Evolutionary conservation across 2,329 filamentous ascomycete genomes (phyloP), one percentile per base, ranked within the genome.

Genomic region (Verticillium isaacii): DNA sequence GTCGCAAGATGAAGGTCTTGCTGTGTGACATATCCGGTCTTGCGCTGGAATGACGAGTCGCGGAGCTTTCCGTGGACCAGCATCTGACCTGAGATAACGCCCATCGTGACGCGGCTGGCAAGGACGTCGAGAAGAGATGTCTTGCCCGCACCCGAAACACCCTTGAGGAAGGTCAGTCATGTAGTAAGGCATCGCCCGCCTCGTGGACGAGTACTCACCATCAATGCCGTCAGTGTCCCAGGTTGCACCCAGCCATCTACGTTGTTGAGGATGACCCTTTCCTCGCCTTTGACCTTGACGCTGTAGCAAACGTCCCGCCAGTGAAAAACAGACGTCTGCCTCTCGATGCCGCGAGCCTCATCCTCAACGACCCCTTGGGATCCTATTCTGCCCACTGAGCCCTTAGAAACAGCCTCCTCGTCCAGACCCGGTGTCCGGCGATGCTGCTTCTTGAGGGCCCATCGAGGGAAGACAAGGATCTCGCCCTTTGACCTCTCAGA

Each of bases 241-340:
- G 87, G 87, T 71, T 89, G 88, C 63, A 89, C 85, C 84, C 86
- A 91, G 19, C 88, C 89, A 68, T 89, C 84, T 9, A 91, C 86
- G 64, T 57, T 36, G n/a, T 57, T 32, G 4, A 93, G 74, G 66
- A 93, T 84, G 34, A 86, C 82, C 11, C 89, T 82, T 2, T 79
- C 72, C 63, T 89, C 82, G 3, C 79, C 89, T 60, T 75, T 75
- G 72, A 92, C 89, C 68, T 87, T 85, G 71, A 92, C 89, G 63
- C 92, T 88, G 68, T 91, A 92, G 74, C 86, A 89, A 2, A 92
- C 85, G 62, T 90, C 80, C 63, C 85, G 80, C 89, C 89, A 92
- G 67, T 89, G 86, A 76, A 91, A 91, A 61, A 90, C 83, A 29
- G 86, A 84, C 15, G 84, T 87, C 68, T 89, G 85, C 12, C 36